phyloP scores from a whole-genome alignment of 1,139 yeast species.

The Candida frijolesensis region DNA sequence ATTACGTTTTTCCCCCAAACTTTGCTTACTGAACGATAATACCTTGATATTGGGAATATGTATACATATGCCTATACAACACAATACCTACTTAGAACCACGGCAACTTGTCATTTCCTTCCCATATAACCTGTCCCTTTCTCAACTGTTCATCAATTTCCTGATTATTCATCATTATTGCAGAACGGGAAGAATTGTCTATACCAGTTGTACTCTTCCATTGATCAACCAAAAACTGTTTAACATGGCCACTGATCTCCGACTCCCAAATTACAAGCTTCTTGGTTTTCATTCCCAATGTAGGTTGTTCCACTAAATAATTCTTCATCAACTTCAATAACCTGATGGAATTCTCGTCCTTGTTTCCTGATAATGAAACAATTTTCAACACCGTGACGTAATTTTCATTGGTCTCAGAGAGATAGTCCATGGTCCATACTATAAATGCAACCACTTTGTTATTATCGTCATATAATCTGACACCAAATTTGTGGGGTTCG shows the following conservation, averaged over 20 bases:
- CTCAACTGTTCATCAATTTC: conserved; percentile 27
- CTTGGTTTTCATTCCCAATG: conserved; percentile 12
- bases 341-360: conserved; percentile 19
- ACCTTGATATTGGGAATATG: too few relatives aligned
- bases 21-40: too few relatives aligned
- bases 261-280: conserved; percentile 41
- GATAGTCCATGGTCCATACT: conserved; percentile 46
- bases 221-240: conserved; percentile 18
- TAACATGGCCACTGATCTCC: conserved; percentile 24
- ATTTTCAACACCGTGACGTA: conserved; percentile 34
- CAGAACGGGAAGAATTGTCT: conserved; percentile 42
- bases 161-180: conserved; percentile 29
- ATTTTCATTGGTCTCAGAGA: conserved; percentile 18
- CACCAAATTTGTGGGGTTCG: conserved; percentile 35
- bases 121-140: conserved; percentile 41
- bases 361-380: conserved; percentile 25
- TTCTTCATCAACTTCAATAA: conserved; percentile 29
- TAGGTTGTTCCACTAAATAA: conserved; percentile 15
- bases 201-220: conserved; percentile 22
- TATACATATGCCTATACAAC: not conserved
- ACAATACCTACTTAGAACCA: conserved; percentile 37
- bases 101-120: conserved; percentile 45
- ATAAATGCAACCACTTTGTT: conserved; percentile 30
- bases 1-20: too few relatives aligned
- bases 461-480: conserved; percentile 24